Evolutionary conservation across 2,329 filamentous ascomycete species (phyloP), one percentile per base, ranked within the genome.

Genomic region (Fusarium equiseti): DNA sequence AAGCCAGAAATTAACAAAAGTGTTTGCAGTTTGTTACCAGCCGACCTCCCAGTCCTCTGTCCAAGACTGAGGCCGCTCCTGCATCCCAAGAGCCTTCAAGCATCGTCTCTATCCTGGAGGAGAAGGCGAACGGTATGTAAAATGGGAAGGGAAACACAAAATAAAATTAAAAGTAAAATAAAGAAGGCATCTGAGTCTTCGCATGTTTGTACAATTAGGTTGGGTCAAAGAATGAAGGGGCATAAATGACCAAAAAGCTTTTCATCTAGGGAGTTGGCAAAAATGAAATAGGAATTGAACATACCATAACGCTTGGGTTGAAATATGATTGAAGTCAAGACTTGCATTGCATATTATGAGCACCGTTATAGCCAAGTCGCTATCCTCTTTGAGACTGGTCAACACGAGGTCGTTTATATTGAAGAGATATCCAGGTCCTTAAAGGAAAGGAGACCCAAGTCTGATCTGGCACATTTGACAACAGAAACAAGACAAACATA

Each of bases 91-190:
- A 62, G 13, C 26, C 66, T 13, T 27, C 66, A 6, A 66, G 61
- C 43, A 32, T 70, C 11, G 29, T 70, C 24, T 54, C 67, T 1
- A 54, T 68, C 10, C 44, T 70, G 62, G 67, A 70, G 26, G 66
- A 70, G 10, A 70, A 70, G 67, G 67, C 44, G 1, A 67, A 68
- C 8, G 62, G 42, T 15, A 70, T 70, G 67, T 70, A 54, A 53
- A 53, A 18, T 5, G 10, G 40, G 16, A 18, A n/a, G 15, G 20
- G 8, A 10, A 12, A 4, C 16, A 13, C 6, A 13, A 46, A 42
- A 5, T 20, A 26, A 22, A 50, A 12, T 4, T 4, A 44, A 38
- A 27, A 26, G 11, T 16, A 55, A 43, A 29, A 8, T 32, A 22
- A 38, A 26, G 31, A 40, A 9, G 29, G 29, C 27, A 55, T 11